phyloP scores from a whole-genome alignment of 2,329 filamentous ascomycete genomes.

The Colletotrichum musae region DNA sequence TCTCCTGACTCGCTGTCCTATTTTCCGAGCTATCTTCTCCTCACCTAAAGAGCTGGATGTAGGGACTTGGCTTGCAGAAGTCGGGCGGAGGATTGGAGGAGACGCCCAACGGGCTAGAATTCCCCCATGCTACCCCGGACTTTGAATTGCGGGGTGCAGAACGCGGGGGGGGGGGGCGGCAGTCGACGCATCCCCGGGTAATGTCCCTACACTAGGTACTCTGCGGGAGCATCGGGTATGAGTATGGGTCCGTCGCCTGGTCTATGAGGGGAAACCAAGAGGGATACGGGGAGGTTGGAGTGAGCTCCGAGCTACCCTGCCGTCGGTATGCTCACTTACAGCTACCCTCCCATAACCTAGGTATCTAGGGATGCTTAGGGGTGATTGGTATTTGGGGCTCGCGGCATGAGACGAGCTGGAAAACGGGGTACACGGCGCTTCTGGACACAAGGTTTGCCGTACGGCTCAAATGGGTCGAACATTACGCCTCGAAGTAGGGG shows the following conservation, averaged over 20 bases:
- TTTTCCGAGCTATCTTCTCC: conserved; percentile 27
- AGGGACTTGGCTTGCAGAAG: conserved; percentile 29
- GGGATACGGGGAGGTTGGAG: background rate
- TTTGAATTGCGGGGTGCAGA: conserved; percentile 41
- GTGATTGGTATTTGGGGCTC: conserved; percentile 1
- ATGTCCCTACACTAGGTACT: conserved; percentile 3
- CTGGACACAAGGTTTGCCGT: conserved; percentile 10
- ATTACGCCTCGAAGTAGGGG: too few species aligned
- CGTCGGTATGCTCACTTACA: background rate
- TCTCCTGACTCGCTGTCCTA: conserved; percentile 31
- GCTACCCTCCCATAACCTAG: background rate
- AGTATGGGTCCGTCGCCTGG: conserved; percentile 5
- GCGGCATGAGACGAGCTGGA: conserved; percentile 11
- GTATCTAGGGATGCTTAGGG: background rate
- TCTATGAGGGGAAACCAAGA: background rate
- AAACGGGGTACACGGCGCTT: conserved; percentile 10
- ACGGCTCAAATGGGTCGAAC: conserved; percentile 14
- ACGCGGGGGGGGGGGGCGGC: conserved; percentile 22
- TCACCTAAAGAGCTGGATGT: conserved; percentile 21
- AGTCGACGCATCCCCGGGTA: conserved; percentile 21
- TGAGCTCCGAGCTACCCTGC: conserved; percentile 10
- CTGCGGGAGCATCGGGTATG: conserved; percentile 24
- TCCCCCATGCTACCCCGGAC: conserved; percentile 34
- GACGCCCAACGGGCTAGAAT: conserved; percentile 16
- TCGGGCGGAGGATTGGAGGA: conserved; percentile 24